Evolutionary conservation across 371 early-diverging fungal genomes (phyloP).

Genomic region (Mucor racemosus): DNA sequence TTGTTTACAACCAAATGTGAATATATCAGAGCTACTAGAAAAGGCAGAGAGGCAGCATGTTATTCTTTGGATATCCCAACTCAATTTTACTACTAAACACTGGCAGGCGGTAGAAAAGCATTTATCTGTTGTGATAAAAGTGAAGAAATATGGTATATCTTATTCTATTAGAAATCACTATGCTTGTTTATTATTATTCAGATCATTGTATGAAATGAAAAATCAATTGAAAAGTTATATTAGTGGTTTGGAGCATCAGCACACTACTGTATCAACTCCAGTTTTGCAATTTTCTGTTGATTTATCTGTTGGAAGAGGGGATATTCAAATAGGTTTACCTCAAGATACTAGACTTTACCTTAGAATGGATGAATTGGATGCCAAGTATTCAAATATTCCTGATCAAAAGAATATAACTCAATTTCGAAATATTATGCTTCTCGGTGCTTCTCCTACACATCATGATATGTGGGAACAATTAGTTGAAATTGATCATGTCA

Average conservation of each 20-base stretch:
- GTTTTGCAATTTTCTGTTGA: neutral
- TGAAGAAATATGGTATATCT: slow-evolving; percentile 17
- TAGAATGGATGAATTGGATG: slow-evolving; percentile 10
- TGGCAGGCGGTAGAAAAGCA: neutral
- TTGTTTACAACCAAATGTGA: neutral
- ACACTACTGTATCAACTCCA: neutral
- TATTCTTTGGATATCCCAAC: slow-evolving; percentile 22
- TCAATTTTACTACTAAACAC: slow-evolving; percentile 3
- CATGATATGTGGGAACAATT: slow-evolving; percentile 14
- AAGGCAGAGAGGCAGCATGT: slow-evolving; percentile 2
- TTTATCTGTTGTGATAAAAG: neutral
- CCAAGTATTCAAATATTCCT: too few species aligned
- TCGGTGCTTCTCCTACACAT: slow-evolving; percentile 12
- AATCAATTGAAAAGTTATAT: neutral
- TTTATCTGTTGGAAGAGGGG: slow-evolving; percentile 11
- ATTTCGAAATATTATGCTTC: slow-evolving; percentile 15
- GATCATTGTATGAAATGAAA: slow-evolving; percentile 3
- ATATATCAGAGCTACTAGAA: neutral
- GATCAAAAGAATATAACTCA: neutral
- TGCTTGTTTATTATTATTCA: slow-evolving; percentile 8
- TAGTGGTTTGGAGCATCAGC: neutral
- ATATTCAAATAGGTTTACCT: slow-evolving; percentile 18
- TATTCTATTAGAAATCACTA: slow-evolving; percentile 27
- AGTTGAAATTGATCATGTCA: slow-evolving; percentile 10
- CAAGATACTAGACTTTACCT: slow-evolving; percentile 8